Percentiles rank a stretch among this genome's conserved stretches.
Evolutionary conservation across 2,329 filamentous ascomycete genomes (phyloP).

Genomic region (Sclerotinia spermophila): DNA sequence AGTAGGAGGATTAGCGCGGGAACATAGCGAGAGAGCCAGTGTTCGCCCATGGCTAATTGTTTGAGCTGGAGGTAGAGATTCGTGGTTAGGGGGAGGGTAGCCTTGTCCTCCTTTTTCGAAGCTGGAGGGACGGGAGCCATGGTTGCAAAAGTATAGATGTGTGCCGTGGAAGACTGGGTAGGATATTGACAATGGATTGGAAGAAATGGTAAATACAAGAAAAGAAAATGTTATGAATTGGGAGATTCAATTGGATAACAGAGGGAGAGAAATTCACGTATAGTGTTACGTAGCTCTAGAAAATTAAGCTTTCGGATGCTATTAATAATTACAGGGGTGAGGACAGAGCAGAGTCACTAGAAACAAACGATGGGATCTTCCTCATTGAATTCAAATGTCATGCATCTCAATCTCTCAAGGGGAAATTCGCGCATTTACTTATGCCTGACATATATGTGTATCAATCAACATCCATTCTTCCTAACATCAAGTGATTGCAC

Average conservation of each 20-base stretch:
- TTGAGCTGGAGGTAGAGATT: constrained; percentile 26
- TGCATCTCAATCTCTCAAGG: background rate
- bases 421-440: background rate
- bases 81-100: constrained; percentile 1
- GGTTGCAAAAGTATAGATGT: background rate
- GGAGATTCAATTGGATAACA: background rate
- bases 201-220: background rate
- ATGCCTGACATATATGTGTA: background rate
- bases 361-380: background rate
- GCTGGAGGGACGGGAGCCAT: background rate
- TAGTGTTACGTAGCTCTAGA: background rate
- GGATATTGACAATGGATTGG: background rate
- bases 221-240: background rate
- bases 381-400: background rate
- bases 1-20: constrained; percentile 28
- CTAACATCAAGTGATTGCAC: background rate
- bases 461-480: background rate
- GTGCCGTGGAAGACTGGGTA: background rate
- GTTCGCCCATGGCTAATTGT: constrained; percentile 30
- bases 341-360: background rate
- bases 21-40: constrained; percentile 33
- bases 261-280: background rate
- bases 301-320: constrained; percentile 2
- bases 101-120: background rate
- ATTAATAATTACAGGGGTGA: background rate